Conservation (phyloP, 2,329 filamentous ascomycete species). For the Dendryphion nanum region DNA sequence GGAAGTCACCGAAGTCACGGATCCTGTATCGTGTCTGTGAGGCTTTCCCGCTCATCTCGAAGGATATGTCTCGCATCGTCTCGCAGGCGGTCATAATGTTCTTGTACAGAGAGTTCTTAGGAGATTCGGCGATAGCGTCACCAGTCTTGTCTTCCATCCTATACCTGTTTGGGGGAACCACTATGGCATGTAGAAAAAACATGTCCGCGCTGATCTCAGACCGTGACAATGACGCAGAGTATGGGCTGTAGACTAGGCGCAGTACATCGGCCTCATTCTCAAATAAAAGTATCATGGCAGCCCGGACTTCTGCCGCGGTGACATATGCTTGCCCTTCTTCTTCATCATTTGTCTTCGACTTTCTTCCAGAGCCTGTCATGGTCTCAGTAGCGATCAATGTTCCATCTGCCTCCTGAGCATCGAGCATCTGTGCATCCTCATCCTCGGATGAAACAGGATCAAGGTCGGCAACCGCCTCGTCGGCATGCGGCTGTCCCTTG, state of each 20-base stretch:
- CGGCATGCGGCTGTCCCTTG: conserved; percentile 51
- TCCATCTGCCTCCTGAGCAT: conserved; percentile 43
- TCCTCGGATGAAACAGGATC: conserved; percentile 46
- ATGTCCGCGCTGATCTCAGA: conserved; percentile 71
- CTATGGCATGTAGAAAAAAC: conserved; percentile 85
- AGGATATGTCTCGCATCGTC: conserved; percentile 70
- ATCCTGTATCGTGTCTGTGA: conserved; percentile 43
- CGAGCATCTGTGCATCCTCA: conserved; percentile 34
- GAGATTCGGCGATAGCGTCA: conserved; percentile 79
- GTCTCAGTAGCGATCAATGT: conserved; percentile 53
- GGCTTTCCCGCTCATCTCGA: conserved; percentile 58
- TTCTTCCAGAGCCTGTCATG: conserved; percentile 29
- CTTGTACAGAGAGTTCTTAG: conserved; percentile 87
- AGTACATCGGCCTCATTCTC: conserved; percentile 83
- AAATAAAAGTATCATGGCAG: conserved; percentile 76
- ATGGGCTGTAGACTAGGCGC: conserved; percentile 78
- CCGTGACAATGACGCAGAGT: conserved; percentile 58
- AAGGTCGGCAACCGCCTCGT: conserved; percentile 71
- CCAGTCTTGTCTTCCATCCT: conserved; percentile 83
- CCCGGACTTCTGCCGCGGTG: conserved; percentile 78
- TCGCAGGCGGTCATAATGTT: conserved; percentile 75
- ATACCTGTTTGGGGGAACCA: conserved; percentile 91
- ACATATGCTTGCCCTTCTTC: conserved; percentile 67
- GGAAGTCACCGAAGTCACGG: conserved; percentile 71
- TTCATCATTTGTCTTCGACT: conserved; percentile 40